Evolutionary conservation across 1,139 yeast species (phyloP).

Genomic region (Candida labiduridarum): DNA sequence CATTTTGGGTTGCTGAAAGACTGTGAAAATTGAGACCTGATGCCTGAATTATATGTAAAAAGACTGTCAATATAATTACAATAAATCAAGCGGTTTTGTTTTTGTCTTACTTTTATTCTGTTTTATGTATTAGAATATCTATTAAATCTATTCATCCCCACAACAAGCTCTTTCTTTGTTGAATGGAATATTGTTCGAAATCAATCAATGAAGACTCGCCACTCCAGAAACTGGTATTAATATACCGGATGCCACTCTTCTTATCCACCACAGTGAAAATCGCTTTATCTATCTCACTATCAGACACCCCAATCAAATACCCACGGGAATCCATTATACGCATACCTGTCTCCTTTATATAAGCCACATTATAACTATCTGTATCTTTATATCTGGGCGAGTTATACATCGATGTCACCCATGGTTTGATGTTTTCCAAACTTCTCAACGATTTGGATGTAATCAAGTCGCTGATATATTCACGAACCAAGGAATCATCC

Average conservation of each 20-base stretch:
- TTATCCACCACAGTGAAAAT: slow-evolving; percentile 7
- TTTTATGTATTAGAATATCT: background rate
- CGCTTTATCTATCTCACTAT: slow-evolving; percentile 6
- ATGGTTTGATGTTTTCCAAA: slow-evolving; percentile 8
- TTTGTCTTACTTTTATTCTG: background rate
- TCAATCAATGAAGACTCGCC: slow-evolving; percentile 31
- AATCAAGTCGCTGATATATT: slow-evolving; percentile 17
- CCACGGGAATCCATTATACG: slow-evolving; percentile 9
- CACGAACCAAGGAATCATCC: slow-evolving; percentile 29
- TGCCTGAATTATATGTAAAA: too few species aligned
- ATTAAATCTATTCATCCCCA: slow-evolving; percentile 10
- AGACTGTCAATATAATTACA: background rate
- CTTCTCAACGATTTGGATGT: background rate
- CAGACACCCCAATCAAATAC: slow-evolving; percentile 11
- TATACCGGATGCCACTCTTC: background rate
- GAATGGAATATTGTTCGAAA: slow-evolving; percentile 32
- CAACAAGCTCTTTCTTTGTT: slow-evolving; percentile 18
- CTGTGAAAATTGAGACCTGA: too few species aligned
- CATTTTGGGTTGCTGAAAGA: too few species aligned
- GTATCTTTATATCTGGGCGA: slow-evolving; percentile 26
- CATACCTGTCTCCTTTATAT: slow-evolving; percentile 9
- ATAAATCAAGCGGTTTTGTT: background rate
- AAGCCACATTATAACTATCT: slow-evolving; percentile 18
- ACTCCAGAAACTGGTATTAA: slow-evolving; percentile 27
- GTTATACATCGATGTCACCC: slow-evolving; percentile 25